Percentiles rank a stretch among this genome's conserved stretches.
Conservation (phyloP, 2,329 filamentous ascomycete genomes). For the Arthrinium phaeospermum region DNA sequence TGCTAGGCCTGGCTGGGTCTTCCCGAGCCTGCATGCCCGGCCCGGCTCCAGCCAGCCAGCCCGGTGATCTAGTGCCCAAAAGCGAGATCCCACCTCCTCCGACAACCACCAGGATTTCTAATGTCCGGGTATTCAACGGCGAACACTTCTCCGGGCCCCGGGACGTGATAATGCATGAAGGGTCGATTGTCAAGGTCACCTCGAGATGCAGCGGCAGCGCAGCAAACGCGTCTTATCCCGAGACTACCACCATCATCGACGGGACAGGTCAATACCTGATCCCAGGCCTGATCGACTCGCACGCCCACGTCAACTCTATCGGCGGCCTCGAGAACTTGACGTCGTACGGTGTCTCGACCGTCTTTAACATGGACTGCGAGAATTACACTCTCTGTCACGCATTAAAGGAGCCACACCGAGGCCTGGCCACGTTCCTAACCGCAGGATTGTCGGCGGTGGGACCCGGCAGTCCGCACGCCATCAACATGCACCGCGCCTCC, state of each 20-base stretch:
- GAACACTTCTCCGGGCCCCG: not conserved
- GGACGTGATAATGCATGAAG: not conserved
- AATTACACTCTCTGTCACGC: not conserved
- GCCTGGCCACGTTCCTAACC: not conserved
- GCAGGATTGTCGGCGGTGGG: not conserved
- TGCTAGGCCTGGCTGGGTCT: not conserved
- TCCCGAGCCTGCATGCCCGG: not conserved
- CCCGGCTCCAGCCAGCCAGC: not conserved
- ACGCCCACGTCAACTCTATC: not conserved
- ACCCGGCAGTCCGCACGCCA: not conserved
- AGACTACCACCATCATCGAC: not conserved
- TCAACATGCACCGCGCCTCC: not conserved
- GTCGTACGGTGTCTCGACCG: not conserved
- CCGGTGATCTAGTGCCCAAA: not conserved
- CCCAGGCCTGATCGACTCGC: not conserved
- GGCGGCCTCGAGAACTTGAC: conserved; percentile 11
- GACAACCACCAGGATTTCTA: not conserved
- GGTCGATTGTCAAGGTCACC: not conserved
- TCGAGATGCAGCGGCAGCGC: not conserved
- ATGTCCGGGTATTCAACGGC: not conserved
- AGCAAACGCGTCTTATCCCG: not conserved
- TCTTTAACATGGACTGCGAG: conserved; percentile 1
- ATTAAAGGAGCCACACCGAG: not conserved
- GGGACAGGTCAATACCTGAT: not conserved
- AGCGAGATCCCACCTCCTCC: not conserved